A percentile compares a stretch with the other conserved stretches of the same genome.
These are phyloP conservation scores for Trichocladium uniseriatum DNA, from an alignment of 495 filamentous ascomycete species.

Conservation along the genomic window DNA sequence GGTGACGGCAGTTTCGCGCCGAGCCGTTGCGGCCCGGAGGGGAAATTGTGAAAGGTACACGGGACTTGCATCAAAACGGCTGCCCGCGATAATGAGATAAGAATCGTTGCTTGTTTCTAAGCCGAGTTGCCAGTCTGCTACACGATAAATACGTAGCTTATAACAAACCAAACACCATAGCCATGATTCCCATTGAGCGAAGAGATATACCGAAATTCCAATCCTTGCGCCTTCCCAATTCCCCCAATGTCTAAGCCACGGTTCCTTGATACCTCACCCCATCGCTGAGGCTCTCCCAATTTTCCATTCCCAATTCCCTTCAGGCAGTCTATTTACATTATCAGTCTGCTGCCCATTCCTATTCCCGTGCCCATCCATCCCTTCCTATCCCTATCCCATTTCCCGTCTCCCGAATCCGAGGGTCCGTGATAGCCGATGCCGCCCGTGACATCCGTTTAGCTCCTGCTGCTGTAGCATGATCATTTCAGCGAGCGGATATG, in stretches of 20 bases:
- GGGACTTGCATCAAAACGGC: no score
- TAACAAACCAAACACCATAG: not conserved
- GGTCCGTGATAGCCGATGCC: not conserved
- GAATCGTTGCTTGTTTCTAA: no score
- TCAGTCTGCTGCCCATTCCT: not conserved
- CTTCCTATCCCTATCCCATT: not conserved
- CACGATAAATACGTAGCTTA: no score
- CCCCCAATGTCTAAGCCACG: not conserved
- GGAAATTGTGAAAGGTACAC: no score
- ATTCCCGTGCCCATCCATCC: not conserved
- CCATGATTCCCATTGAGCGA: slow-evolving; percentile 3
- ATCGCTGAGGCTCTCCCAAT: not conserved
- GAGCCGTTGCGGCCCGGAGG: no score
- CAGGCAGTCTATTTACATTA: not conserved
- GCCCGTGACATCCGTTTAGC: not conserved
- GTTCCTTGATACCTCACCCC: not conserved
- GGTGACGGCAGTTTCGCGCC: no score
- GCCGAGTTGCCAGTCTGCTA: no score
- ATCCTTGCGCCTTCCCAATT: not conserved
- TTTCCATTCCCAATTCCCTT: not conserved
- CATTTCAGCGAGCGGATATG: slow-evolving; percentile 2
- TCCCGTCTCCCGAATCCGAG: not conserved
- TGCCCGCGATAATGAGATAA: no score
- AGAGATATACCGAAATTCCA: not conserved
- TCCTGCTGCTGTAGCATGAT: not conserved